These are phyloP conservation scores for Dysphania ambrosioides DNA, from an alignment of 148 eudicot genomes.

Conservation along the genomic window DNA sequence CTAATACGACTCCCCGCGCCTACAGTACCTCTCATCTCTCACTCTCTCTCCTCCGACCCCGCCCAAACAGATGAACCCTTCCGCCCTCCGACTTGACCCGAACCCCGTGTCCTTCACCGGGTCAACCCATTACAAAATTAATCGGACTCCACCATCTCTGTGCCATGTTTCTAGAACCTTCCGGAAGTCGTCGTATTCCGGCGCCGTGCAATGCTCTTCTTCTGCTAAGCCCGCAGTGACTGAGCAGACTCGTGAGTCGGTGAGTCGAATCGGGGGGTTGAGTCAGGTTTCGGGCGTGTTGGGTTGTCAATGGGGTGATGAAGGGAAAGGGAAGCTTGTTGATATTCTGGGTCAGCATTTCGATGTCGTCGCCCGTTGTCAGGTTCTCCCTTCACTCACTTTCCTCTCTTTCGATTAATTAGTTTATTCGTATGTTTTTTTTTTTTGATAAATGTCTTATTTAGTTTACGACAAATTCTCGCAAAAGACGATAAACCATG, in stretches of 20 bases:
- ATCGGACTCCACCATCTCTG: not conserved
- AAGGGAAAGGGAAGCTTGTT: constrained; percentile 91
- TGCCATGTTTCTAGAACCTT: constrained; percentile 17
- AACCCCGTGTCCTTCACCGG: constrained; percentile 31
- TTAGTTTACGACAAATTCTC: no score
- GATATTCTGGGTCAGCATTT: constrained; percentile 78
- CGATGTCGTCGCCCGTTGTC: constrained; percentile 94
- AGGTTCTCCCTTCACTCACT: constrained; percentile 33
- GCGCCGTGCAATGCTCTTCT: constrained; percentile 20
- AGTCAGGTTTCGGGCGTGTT: constrained; percentile 89
- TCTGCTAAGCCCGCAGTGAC: constrained; percentile 23
- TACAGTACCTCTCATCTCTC: no score
- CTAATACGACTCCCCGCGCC: no score
- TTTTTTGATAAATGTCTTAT: not conserved
- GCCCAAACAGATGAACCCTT: constrained; percentile 31
- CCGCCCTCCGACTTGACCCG: constrained; percentile 38
- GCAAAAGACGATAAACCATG: no score
- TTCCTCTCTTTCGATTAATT: not conserved
- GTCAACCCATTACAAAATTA: constrained; percentile 12
- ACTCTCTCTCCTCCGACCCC: not conserved
- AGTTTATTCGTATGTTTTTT: not conserved
- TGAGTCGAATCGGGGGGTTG: constrained; percentile 53
- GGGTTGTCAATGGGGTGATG: constrained; percentile 95
- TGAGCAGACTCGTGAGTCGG: constrained; percentile 26
- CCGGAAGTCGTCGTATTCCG: constrained; percentile 21